Conservation (phyloP, 2,329 filamentous ascomycete species). For the Magnaporthiopsis poae region DNA sequence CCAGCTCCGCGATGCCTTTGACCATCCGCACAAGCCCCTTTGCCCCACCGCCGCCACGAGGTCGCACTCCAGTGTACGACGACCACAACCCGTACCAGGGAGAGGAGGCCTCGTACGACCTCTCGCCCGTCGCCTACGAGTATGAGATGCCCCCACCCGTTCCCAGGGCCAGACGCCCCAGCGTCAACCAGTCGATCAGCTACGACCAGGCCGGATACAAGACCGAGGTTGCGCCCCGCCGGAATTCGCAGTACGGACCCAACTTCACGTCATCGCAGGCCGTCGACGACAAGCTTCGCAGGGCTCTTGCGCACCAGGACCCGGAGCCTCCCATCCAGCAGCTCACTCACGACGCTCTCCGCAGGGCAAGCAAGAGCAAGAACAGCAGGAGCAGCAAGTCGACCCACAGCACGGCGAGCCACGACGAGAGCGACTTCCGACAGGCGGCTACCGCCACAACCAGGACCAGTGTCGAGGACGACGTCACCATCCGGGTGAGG, state of each 20-base stretch:
- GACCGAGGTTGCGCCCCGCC: constrained; percentile 29
- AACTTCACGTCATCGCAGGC: constrained; percentile 18
- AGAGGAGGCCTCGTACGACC: constrained; percentile 28
- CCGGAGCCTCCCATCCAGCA: constrained; percentile 17
- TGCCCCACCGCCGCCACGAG: constrained; percentile 18
- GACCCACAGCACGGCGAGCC: constrained; percentile 49
- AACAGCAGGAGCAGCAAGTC: constrained; percentile 44
- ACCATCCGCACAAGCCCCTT: constrained; percentile 19
- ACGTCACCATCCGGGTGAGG: constrained; percentile 52
- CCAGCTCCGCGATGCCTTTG: constrained; percentile 23
- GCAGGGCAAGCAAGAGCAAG: constrained; percentile 38
- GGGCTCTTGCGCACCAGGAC: constrained; percentile 43
- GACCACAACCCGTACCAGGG: constrained; percentile 25
- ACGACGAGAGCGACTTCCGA: constrained; percentile 54
- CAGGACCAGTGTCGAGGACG: constrained; percentile 45
- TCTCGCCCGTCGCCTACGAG: constrained; percentile 23
- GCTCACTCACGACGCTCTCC: constrained; percentile 47
- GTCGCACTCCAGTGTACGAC: constrained; percentile 23
- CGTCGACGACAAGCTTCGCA: constrained; percentile 31
- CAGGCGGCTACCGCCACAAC: constrained; percentile 53
- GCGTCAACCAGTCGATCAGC: constrained; percentile 24
- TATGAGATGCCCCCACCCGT: background rate
- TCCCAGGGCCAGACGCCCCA: constrained; percentile 22
- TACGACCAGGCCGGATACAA: constrained; percentile 31
- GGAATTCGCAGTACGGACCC: constrained; percentile 32